Conservation (phyloP, 176 grass and related monocot genomes). For the Elaeis guineensis region DNA sequence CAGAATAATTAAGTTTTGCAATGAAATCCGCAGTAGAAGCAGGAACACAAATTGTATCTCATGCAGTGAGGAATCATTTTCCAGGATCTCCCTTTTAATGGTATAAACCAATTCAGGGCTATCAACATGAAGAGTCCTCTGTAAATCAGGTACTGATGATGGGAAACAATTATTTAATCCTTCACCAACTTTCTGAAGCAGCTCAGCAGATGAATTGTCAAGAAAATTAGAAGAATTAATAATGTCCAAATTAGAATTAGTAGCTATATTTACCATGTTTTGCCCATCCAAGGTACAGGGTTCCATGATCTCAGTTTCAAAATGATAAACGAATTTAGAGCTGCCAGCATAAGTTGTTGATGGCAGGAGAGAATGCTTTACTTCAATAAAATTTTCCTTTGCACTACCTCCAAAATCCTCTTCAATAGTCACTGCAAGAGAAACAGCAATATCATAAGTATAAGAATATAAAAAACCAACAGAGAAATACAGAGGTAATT, state of each 20-base stretch:
- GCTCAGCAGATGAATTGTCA: neutral
- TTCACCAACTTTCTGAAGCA: neutral
- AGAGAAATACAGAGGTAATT: no score
- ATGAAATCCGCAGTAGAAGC: slow-evolving; percentile 9
- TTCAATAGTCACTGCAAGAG: neutral
- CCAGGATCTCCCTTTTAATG: neutral
- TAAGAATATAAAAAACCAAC: no score
- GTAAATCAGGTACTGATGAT: neutral
- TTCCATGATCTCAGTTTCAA: slow-evolving; percentile 27
- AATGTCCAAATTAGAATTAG: slow-evolving; percentile 2
- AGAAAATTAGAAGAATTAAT: neutral
- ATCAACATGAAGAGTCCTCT: neutral
- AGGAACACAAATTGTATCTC: neutral
- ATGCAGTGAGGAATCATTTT: neutral
- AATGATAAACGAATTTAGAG: slow-evolving; percentile 8
- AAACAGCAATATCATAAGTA: neutral
- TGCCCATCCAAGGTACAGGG: neutral
- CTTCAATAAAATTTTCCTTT: slow-evolving; percentile 3
- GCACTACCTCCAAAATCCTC: neutral
- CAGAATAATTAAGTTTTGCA: slow-evolving; percentile 14
- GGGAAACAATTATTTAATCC: neutral
- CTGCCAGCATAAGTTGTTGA: slow-evolving; percentile 3
- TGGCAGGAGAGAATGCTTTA: slow-evolving; percentile 5
- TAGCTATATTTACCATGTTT: neutral
- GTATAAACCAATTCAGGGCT: neutral